Evolutionary conservation across 1,284 basidiomycete genomes (phyloP), one percentile per base, ranked within the genome.

Genomic region (Malassezia restricta): DNA sequence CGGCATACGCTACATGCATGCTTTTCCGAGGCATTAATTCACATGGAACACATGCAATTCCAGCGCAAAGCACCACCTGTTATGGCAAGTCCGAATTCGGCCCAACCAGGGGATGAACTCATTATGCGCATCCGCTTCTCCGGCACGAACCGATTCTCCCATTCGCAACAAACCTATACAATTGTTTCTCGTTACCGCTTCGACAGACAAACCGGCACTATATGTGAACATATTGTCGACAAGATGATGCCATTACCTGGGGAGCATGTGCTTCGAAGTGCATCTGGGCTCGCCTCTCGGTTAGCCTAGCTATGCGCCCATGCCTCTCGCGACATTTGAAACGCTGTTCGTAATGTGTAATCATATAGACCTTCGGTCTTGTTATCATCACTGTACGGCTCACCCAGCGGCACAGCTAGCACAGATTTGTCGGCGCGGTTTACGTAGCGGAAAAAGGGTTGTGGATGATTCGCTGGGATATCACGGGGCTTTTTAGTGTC

Each of bases 181-280:
- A 58, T 69, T 47, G 49, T 72, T 29, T 72, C 68, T 50, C 51
- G 59, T 45, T 72, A 72, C 51, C 58, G 58, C 1, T 65, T 71
- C 40, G 68, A 71, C 42, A 57, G 60, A 1, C 33, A 28, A 1
- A 65, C 68, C 9, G 70, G 68, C 6, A 65, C 54, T 46, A 63
- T 72, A 28, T 53, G 44, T 8, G 49, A 57, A 15, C 70, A 72
- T 43, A 44, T 54, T 17, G 68, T 72, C 14, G 68, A 71, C 51
- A 59, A 64, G 32, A 67, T 72, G 41, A 61, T 68, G 58, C 70
- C 70, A 6, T 60, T 63, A 6, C 65, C 66, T 0, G 65, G 65
- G 4, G 61, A 59, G 42, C 64, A 61, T 35, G 57, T 68, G 3
- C 62, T 58, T 59, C 61, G 57, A 6, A 59, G 56, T 43, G 20